phyloP scores from a whole-genome alignment of 306 rosid genomes.

The Ormosia semicastrata region DNA sequence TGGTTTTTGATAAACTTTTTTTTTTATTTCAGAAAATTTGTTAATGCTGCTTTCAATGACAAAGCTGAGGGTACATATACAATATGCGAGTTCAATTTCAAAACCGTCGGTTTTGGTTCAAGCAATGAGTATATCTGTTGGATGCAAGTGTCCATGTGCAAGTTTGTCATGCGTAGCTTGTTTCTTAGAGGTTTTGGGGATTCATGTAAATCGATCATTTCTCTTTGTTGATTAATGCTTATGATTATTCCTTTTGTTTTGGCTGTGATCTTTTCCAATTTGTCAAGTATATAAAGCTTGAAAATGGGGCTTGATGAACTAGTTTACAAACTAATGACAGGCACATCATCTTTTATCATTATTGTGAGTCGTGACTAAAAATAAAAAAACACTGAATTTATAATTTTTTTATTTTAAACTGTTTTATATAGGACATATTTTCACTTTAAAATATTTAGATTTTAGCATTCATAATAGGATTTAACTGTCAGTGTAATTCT shows the following conservation, averaged over 20 bases:
- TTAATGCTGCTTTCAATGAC: slow-evolving; percentile 22
- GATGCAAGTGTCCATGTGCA: background rate
- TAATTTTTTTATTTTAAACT: no score
- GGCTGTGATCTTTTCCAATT: background rate
- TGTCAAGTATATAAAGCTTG: background rate
- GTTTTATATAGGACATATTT: no score
- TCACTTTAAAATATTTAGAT: background rate
- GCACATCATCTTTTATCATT: no score
- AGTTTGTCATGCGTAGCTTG: background rate
- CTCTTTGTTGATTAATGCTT: slow-evolving; percentile 1
- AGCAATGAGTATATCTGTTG: slow-evolving; percentile 18
- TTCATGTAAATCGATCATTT: background rate
- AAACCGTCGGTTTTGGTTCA: slow-evolving; percentile 29
- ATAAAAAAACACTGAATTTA: background rate
- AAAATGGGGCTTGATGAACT: background rate
- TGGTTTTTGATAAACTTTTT: slow-evolving; percentile 2
- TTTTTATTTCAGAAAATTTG: slow-evolving; percentile 24
- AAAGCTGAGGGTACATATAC: slow-evolving; percentile 17
- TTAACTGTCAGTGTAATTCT: no score
- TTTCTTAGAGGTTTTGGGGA: background rate
- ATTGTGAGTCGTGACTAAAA: background rate
- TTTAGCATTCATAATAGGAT: no score
- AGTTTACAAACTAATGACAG: background rate
- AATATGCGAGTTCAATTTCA: slow-evolving; percentile 15
- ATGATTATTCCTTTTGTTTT: background rate